Conservation (phyloP, 1,284 basidiomycete species). For the Retiboletus flavoniger region DNA sequence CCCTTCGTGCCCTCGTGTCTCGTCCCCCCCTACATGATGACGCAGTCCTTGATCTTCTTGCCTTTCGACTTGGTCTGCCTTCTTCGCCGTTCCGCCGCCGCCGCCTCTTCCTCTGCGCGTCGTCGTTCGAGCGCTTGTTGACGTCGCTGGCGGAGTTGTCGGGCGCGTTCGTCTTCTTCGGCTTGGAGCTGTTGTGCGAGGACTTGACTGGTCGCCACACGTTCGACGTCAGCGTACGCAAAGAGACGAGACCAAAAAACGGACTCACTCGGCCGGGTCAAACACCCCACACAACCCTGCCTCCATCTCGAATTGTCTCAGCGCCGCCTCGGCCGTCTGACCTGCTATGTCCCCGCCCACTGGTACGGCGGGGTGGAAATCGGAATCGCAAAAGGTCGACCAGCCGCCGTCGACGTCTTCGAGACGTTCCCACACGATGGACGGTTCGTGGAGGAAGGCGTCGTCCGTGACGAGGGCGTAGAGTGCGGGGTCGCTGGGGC, state of each 20-base stretch:
- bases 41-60: constrained; percentile 57
- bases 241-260: not conserved
- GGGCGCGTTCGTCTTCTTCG: constrained; percentile 68
- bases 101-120: too few relatives aligned
- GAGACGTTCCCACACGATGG: constrained; percentile 85
- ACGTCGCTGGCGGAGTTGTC: too few relatives aligned
- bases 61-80: constrained; percentile 31
- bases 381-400: constrained; percentile 73
- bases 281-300: constrained; percentile 35
- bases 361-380: constrained; percentile 62
- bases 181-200: constrained; percentile 72
- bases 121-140: too few relatives aligned
- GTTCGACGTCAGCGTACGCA: not conserved
- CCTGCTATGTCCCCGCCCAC: constrained; percentile 80
- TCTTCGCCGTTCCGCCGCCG: too few relatives aligned
- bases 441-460: constrained; percentile 72
- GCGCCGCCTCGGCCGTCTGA: constrained; percentile 60
- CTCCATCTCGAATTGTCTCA: constrained; percentile 44
- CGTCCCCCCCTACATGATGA: constrained; percentile 57
- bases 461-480: constrained; percentile 84
- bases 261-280: constrained; percentile 51
- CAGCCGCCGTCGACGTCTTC: constrained; percentile 82
- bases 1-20: too few relatives aligned
- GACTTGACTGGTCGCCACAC: constrained; percentile 37
- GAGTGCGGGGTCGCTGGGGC: constrained; percentile 36